Conservation (phyloP, 73 alveolate species). For the Paramecium primaurelia region DNA sequence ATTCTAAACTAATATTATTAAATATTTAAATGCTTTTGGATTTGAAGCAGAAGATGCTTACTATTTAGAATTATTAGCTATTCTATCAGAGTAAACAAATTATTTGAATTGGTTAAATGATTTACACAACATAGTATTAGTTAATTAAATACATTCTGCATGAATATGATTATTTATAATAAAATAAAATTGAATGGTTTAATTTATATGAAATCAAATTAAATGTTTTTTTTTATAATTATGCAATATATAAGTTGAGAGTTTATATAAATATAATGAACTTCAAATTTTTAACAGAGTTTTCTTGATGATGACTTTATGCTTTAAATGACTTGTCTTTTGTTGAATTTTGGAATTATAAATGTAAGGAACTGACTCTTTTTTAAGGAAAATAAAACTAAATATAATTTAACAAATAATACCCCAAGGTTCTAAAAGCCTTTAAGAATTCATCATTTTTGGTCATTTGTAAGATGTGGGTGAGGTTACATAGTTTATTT, state of each 20-base stretch:
- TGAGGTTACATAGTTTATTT: background rate
- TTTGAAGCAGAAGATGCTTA: background rate
- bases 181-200: background rate
- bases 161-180: background rate
- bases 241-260: background rate
- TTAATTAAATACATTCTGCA: background rate
- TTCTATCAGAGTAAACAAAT: background rate
- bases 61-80: constrained; percentile 6
- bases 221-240: background rate
- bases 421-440: background rate
- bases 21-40: background rate
- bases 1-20: background rate
- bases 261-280: background rate
- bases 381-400: background rate
- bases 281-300: background rate
- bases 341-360: constrained; percentile 19
- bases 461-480: background rate
- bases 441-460: background rate
- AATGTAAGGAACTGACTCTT: background rate
- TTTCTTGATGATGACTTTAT: background rate
- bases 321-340: background rate
- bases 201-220: background rate
- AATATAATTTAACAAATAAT: background rate
- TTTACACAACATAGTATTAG: background rate
- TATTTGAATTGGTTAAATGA: background rate